Evolutionary conservation across 2,329 filamentous ascomycete genomes (phyloP), one percentile per base, ranked within the genome.

Genomic region (Claviceps arundinis): DNA sequence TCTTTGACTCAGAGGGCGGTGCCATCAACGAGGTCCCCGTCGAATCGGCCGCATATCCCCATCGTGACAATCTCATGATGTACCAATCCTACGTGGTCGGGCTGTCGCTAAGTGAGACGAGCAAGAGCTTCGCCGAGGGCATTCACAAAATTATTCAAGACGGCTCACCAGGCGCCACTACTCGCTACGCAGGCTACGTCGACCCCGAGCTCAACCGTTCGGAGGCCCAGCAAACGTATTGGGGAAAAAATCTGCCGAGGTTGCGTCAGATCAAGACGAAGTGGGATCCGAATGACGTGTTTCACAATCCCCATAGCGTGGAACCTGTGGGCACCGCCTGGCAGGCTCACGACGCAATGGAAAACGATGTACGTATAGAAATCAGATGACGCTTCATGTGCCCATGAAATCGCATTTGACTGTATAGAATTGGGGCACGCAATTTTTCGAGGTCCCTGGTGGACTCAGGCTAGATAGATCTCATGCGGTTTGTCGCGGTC

Each of bases 1-100:
- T 83, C 44, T 84, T 83, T 59, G 78, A 84, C 60, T 72, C 78
- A 1, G 71, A 74, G 16, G 81, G 79, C 44, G 82, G 82, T 9
- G 80, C 79, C 13, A 72, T 80, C 49, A 73, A 71, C 57, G 79
- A 84, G 53, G 66, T 77, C 1, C 65, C 79, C 0, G 62, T 64
- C 55, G 70, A 81, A 57, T 74, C 74, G 9, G 83, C 81, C 0
- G 75, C 80, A 7, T 85, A 82, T 59, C 73, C 76, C 1, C 81
- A 85, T 59, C 75, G 82, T 47, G 77, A 85, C 67, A 78, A 78
- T 56, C 58, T 83, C 42, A 75, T 84, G 65, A 82, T 81, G 67
- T 75, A 81, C 60, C 78, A 85, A 60, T 77, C 75, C 0, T 84
- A 84, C 59, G 77, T 71, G 8, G 60, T 84, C 45, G 76, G 74